Conservation (phyloP, 257 asterid genomes). For the Paulownia fortunei region DNA sequence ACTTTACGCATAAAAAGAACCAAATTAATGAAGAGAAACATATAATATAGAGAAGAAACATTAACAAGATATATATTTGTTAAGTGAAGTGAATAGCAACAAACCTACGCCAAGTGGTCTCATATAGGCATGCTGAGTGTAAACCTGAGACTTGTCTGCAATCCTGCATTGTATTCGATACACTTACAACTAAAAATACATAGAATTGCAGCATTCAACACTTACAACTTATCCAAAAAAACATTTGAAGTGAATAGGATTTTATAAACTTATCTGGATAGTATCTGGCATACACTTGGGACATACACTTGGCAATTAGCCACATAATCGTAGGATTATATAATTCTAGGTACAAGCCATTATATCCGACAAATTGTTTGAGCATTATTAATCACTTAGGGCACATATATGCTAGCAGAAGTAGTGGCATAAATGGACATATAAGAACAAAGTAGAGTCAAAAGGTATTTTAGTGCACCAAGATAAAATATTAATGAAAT, state of each 20-base stretch:
- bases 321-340: conserved; percentile 11
- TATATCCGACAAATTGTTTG: not conserved
- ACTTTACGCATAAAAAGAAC: conserved; percentile 49
- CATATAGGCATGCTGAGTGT: conserved; percentile 99
- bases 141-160: conserved; percentile 98
- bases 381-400: not conserved
- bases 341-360: not conserved
- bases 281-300: not conserved
- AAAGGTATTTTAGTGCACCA: not conserved
- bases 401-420: not conserved
- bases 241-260: not conserved
- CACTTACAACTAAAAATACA: conserved; percentile 19
- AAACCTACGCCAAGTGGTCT: conserved; percentile 98
- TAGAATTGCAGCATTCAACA: not conserved
- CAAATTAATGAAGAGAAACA: conserved; percentile 8
- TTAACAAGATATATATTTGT: conserved; percentile 9
- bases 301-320: not conserved
- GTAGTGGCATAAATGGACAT: not conserved
- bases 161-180: conserved; percentile 64
- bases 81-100: conserved; percentile 39
- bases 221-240: not conserved
- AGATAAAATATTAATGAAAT: not conserved
- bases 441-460: not conserved
- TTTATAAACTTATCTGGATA: not conserved
- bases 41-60: conserved; percentile 10